Evolutionary conservation across 1,284 basidiomycete species (phyloP).

Genomic region (Mycosarcoma maydis): DNA sequence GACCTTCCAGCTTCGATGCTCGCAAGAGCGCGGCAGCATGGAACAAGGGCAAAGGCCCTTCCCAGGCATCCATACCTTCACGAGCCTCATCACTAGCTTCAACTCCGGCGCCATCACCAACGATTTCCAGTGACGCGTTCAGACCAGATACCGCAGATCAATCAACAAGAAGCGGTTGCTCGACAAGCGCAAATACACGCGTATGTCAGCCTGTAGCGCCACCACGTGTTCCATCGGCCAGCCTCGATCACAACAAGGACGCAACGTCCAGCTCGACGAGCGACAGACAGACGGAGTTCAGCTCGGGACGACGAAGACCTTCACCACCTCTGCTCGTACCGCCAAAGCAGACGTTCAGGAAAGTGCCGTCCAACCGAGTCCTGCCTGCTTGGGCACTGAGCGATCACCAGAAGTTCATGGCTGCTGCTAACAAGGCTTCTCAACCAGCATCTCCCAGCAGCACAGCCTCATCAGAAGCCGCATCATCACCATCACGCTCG

Average conservation of each 20-base stretch:
- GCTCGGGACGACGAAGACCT: conserved; percentile 18
- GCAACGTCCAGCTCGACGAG: conserved; percentile 5
- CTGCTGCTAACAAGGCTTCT: conserved; percentile 8
- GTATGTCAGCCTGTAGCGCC: conserved; percentile 9
- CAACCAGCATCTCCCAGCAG: neutral
- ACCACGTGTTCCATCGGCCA: conserved; percentile 11
- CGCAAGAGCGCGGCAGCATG: conserved; percentile 37
- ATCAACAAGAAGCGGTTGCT: neutral
- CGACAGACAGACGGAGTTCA: conserved; percentile 14
- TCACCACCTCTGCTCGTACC: conserved; percentile 38
- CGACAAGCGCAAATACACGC: neutral
- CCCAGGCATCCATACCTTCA: conserved; percentile 39
- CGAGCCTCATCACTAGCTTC: conserved; percentile 34
- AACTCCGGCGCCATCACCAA: conserved; percentile 6
- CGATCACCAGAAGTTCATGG: conserved; percentile 45
- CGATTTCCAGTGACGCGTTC: conserved; percentile 1
- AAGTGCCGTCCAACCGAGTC: conserved; percentile 22
- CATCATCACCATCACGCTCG: neutral
- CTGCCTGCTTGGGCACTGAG: conserved; percentile 38
- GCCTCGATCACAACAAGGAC: conserved; percentile 10
- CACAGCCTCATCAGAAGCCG: neutral
- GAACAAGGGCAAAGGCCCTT: conserved; percentile 47
- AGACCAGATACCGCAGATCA: neutral
- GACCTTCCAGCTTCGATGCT: conserved; percentile 33
- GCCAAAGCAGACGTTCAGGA: conserved; percentile 34